Evolutionary conservation across 768 basidiomycete genomes (phyloP).

Genomic region (Russula sp.): DNA sequence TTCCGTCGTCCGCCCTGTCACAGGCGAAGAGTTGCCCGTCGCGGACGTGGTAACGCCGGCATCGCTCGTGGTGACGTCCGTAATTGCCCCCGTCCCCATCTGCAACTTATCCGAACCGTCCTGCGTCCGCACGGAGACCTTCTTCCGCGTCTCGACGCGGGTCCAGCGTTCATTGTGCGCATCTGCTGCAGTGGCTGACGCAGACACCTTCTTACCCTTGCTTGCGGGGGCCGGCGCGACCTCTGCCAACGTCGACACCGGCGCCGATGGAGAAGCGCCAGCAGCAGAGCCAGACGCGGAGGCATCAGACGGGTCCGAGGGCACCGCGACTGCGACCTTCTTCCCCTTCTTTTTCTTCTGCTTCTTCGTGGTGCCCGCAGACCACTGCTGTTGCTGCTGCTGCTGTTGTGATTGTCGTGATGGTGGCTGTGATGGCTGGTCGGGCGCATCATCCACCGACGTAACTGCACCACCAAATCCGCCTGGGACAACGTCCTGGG

Average conservation of each 20-base stretch:
- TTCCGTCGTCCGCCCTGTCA: constrained; percentile 30
- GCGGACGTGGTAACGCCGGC: constrained; percentile 42
- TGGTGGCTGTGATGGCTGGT: neutral
- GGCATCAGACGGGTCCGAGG: constrained; percentile 27
- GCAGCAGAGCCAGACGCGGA: constrained; percentile 21
- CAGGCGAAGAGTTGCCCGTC: constrained; percentile 36
- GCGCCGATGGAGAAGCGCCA: neutral
- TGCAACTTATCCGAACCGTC: neutral
- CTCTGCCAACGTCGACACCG: neutral
- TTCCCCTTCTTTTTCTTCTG: constrained; percentile 39
- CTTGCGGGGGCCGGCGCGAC: constrained; percentile 8
- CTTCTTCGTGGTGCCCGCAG: constrained; percentile 31
- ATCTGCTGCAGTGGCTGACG: constrained; percentile 22
- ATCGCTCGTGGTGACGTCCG: constrained; percentile 39
- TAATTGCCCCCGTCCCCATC: constrained; percentile 18
- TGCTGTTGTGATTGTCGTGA: neutral
- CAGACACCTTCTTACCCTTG: constrained; percentile 28
- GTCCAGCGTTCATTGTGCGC: constrained; percentile 67
- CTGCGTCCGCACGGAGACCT: neutral
- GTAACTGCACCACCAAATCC: constrained; percentile 31
- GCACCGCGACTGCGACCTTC: constrained; percentile 21
- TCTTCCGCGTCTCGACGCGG: constrained; percentile 49
- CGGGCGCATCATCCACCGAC: constrained; percentile 11
- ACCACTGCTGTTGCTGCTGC: constrained; percentile 4
- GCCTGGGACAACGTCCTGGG: constrained; percentile 39